Evolutionary conservation across 495 filamentous ascomycete genomes (phyloP).

Genomic region (Gamarada debralockiae): DNA sequence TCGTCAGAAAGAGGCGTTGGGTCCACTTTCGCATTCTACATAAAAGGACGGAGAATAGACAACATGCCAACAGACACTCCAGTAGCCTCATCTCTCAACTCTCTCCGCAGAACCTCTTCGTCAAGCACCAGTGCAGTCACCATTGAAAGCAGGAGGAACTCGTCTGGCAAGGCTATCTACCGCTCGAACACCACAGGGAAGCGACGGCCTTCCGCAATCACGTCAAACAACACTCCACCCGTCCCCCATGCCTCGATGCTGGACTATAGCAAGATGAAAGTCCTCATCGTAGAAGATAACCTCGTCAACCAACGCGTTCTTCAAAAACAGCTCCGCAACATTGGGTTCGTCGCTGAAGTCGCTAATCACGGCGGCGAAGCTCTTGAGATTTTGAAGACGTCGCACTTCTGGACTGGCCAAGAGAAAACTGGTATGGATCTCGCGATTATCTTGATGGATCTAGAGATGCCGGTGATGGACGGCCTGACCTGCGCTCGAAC

Average conservation of each 20-base stretch:
- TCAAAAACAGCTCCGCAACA: slow-evolving; percentile 63
- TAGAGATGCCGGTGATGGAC: slow-evolving; percentile 85
- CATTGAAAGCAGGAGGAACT: slow-evolving; percentile 14
- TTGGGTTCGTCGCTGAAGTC: slow-evolving; percentile 64
- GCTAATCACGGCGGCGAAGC: slow-evolving; percentile 82
- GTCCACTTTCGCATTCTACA: slow-evolving; percentile 82
- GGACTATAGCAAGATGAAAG: slow-evolving; percentile 25
- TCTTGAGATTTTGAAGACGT: slow-evolving; percentile 44
- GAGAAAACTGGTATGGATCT: slow-evolving; percentile 30
- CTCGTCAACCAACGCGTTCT: slow-evolving; percentile 75
- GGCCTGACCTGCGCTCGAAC: slow-evolving; percentile 63
- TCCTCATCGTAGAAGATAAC: slow-evolving; percentile 83
- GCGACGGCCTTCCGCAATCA: background rate
- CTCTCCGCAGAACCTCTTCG: slow-evolving; percentile 13
- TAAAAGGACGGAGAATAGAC: slow-evolving; percentile 37
- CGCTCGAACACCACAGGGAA: slow-evolving; percentile 14
- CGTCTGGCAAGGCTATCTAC: slow-evolving; percentile 9
- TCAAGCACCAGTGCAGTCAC: slow-evolving; percentile 3
- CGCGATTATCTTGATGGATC: slow-evolving; percentile 71
- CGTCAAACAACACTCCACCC: background rate
- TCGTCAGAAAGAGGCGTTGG: slow-evolving; percentile 65
- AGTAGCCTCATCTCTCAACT: slow-evolving; percentile 10
- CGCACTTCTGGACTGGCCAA: slow-evolving; percentile 40
- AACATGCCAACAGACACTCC: slow-evolving; percentile 15
- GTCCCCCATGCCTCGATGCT: slow-evolving; percentile 19